phyloP scores from a whole-genome alignment of 2,329 filamentous ascomycete genomes.

The Nemania sp. region DNA sequence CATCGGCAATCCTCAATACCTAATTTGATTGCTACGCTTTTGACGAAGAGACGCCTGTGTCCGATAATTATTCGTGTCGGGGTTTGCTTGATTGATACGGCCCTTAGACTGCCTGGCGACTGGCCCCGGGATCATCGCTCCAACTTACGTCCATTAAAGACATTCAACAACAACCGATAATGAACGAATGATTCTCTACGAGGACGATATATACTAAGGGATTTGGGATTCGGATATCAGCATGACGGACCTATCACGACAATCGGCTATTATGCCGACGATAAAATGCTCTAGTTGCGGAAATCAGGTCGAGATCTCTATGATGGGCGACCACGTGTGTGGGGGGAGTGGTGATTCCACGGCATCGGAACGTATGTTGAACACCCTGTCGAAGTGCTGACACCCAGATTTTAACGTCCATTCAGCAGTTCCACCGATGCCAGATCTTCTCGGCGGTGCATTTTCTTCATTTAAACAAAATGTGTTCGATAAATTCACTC shows the following conservation, averaged over 20 bases:
- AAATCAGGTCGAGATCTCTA: slow-evolving; percentile 76
- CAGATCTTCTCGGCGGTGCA: slow-evolving; percentile 41
- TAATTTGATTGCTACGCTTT: slow-evolving; percentile 11
- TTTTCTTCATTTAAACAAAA: slow-evolving; percentile 44
- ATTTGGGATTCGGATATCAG: slow-evolving; percentile 29
- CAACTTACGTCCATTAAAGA: too few relatives aligned
- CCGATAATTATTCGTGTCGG: neutral
- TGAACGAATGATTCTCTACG: slow-evolving; percentile 23
- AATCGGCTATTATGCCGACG: slow-evolving; percentile 73
- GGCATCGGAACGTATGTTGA: slow-evolving; percentile 49
- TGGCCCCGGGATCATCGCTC: too few relatives aligned
- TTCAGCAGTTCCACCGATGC: slow-evolving; percentile 31
- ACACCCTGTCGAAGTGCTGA: neutral
- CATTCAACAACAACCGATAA: slow-evolving; percentile 16
- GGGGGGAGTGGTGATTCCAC: slow-evolving; percentile 41
- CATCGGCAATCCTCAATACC: slow-evolving; percentile 18
- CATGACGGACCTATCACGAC: slow-evolving; percentile 56
- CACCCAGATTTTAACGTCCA: slow-evolving; percentile 27
- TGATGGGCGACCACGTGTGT: slow-evolving; percentile 86
- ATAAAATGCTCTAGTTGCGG: slow-evolving; percentile 88
- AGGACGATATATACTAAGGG: slow-evolving; percentile 20
- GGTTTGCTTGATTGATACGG: slow-evolving; percentile 1
- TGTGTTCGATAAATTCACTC: slow-evolving; percentile 47
- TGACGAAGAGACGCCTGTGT: neutral
- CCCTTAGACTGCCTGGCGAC: too few relatives aligned